A percentile compares a stretch with the other conserved stretches of the same genome.
phyloP scores from a whole-genome alignment of 371 early-diverging fungal species.

The Mortierella sp. region DNA sequence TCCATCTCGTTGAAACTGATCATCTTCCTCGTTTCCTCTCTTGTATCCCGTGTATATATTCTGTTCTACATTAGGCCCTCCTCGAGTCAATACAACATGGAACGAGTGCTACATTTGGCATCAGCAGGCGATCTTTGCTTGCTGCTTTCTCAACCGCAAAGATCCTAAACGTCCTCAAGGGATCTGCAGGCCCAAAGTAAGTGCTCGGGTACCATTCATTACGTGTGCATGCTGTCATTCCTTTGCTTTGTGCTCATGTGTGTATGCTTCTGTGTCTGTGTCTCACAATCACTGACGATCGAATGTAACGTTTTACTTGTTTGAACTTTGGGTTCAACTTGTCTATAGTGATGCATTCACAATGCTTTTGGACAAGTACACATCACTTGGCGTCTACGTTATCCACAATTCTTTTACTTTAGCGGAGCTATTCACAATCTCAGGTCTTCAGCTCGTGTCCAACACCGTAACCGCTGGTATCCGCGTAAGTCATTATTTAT shows the following conservation, averaged over 20 bases:
- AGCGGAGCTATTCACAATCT: constrained; percentile 83
- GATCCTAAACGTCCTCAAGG: constrained; percentile 62
- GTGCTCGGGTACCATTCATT: background rate
- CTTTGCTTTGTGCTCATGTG: no score
- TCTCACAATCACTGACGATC: background rate
- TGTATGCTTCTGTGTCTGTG: no score
- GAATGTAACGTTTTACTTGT: background rate
- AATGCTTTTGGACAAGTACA: constrained; percentile 76
- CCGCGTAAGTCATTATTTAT: constrained; percentile 59
- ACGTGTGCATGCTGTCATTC: no score
- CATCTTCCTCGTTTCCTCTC: constrained; percentile 58
- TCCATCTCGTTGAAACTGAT: no score
- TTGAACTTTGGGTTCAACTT: no score
- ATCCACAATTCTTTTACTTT: constrained; percentile 81
- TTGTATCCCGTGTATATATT: background rate
- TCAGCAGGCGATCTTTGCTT: constrained; percentile 67
- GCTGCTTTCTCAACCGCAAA: constrained; percentile 71
- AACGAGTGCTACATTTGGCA: constrained; percentile 68
- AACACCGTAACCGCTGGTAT: constrained; percentile 79
- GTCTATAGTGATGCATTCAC: constrained; percentile 63
- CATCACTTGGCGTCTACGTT: constrained; percentile 75
- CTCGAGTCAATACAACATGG: constrained; percentile 73
- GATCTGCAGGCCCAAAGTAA: constrained; percentile 45
- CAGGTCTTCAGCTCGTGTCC: constrained; percentile 83
- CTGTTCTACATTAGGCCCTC: constrained; percentile 58